phyloP scores from a whole-genome alignment of 768 basidiomycete species.

The Trametes maxima region DNA sequence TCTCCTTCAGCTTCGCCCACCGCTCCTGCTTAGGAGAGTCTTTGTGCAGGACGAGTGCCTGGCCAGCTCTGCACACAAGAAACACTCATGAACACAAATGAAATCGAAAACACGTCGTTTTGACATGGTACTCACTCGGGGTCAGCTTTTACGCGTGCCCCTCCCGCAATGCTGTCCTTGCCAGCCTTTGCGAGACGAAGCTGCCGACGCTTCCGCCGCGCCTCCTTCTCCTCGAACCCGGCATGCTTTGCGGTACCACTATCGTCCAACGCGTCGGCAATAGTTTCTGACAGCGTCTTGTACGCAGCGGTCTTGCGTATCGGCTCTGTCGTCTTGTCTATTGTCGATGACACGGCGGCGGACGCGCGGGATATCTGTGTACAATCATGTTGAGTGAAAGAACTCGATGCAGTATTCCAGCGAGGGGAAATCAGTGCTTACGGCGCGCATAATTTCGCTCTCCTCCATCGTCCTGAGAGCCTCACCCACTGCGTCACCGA shows the following conservation, averaged over 20 bases:
- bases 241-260: constrained; percentile 92
- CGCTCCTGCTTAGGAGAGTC: constrained; percentile 76
- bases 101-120: not conserved
- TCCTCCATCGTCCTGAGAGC: constrained; percentile 94
- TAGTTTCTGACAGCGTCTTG: constrained; percentile 84
- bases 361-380: constrained; percentile 84
- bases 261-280: constrained; percentile 93
- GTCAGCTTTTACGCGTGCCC: constrained; percentile 60
- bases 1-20: constrained; percentile 80
- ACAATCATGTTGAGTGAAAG: not conserved
- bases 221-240: constrained; percentile 95
- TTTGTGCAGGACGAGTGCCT: constrained; percentile 82
- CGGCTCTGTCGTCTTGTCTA: constrained; percentile 91
- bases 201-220: constrained; percentile 78
- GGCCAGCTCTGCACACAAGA: constrained; percentile 68
- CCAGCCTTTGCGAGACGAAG: constrained; percentile 85
- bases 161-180: constrained; percentile 57
- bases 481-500: constrained; percentile 92
- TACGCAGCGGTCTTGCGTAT: constrained; percentile 95
- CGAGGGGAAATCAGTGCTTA: constrained; percentile 38
- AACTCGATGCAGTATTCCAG: not conserved
- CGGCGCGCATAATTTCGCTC: constrained; percentile 86
- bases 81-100: not conserved
- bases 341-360: constrained; percentile 81
- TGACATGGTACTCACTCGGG: constrained; percentile 65